Base-by-base conservation (phyloP, 2,329 filamentous ascomycete genomes). In the Fonsecaea nubica region DNA sequence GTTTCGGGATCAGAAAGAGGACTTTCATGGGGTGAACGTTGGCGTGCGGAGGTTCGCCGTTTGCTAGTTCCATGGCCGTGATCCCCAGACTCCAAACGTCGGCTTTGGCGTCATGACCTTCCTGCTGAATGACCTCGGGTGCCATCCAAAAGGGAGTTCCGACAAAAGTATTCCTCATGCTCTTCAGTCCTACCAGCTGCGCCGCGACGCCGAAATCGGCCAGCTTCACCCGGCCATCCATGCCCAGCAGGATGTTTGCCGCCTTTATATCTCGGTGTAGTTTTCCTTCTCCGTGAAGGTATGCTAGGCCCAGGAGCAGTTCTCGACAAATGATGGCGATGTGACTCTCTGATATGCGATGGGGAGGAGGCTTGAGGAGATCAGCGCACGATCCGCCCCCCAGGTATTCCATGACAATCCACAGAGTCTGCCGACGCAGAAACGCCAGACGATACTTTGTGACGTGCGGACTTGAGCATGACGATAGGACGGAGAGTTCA, bases 401-500 rank as follows among this genome's bases (percentile, higher is more conserved):
- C 10, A 99, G 83, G 76, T 91, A 99, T 79, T 99, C 95, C 95
- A 99, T 99, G 65, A 98, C 92, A 76, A 99, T 99, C 95, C 95
- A 99, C 83, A 99, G 83, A 81, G 98, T 99, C 77, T 93, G 91
- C 32, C 95, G 95, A 73, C 92, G 89, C n/a, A 98, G 86, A 78
- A 98, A 99, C 76, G 93, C 97, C 25, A 92, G 91, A 78, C 93
- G 96, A 84, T 99, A 99, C 77, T 96, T 92, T 15, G 95, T 98
- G 72, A 99, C 93, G 78, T 91, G 96, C 56, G 91, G 90, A n/a
- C 65, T 70, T 77, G 93, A 97, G 82, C 95, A 99, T 61, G 95
- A 97, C 80, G 93, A 95, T 68, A 99, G 85, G 38, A 99, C 91
- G 2, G 92, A 91, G 72, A 99, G 98, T 77, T 99, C 95, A 76